Evolutionary conservation across 2,329 filamentous ascomycete species (phyloP), one percentile per base, ranked within the genome.

Genomic region (Colletotrichum eremochloae): DNA sequence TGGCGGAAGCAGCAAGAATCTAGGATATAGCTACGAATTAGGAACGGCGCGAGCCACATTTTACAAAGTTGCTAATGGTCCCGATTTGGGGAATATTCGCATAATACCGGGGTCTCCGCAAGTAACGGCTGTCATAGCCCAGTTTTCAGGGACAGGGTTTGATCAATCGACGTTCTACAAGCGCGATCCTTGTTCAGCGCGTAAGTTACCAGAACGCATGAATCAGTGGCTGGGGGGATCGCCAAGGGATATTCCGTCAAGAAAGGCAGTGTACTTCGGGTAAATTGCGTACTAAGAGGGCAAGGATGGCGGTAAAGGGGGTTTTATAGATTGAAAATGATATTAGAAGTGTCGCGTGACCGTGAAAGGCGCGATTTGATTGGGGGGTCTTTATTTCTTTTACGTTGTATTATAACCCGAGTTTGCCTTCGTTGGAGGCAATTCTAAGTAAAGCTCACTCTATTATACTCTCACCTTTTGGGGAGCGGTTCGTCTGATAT

Each of bases 21-120:
- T 15, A 46, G 50, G 50, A 29, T n/a, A 52, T 64, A 46, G 50
- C 55, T 44, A 56, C 42, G 55, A 24, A 56, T 33, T 46, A 29
- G 38, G 42, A 55, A 7, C 5, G 24, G 42, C 18, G 5, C 11
- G 15, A 18, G n/a, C 18, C 38, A 24, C 14, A 15, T 44, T 29
- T 4, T 8, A 9, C 24, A 6, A 20, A 20, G 12, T 20, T 15
- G 6, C 50, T 3, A 5, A 11, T 15, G 1, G 15, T 40, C n/a
- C 62, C 24, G 33, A 3, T 55, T 20, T 7, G 38, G 38, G 33
- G 20, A 20, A 29, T 24, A 29, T 20, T 36, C 24, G 62, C 62
- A 44, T 64, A 24, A 64, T 20, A 11, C 55, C 62, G 38, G 50
- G 38, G 11, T 63, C 48, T 50, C 61, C 61, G 61, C 48, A 63